These are phyloP conservation scores for Umbelopsis ramanniana DNA, from an alignment of 192 early-diverging fungal species.

Conservation along the genomic window DNA sequence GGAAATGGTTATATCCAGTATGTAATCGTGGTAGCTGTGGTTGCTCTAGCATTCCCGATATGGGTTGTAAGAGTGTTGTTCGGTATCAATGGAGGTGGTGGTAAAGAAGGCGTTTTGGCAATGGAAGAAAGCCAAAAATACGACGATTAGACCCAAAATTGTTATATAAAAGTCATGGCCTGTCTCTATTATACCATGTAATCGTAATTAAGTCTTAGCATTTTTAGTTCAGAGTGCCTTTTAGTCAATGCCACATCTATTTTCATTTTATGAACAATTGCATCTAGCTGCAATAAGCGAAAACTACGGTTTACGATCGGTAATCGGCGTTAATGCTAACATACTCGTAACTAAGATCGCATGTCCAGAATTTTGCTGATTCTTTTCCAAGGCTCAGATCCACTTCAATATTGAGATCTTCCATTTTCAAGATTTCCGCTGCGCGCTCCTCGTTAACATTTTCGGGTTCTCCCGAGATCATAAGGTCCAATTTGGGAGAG, in stretches of 20 bases:
- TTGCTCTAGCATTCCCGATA: slow-evolving; percentile 6
- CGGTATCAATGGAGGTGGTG: slow-evolving; percentile 11
- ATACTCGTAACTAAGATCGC: slow-evolving; percentile 94
- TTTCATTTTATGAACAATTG: not conserved
- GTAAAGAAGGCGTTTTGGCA: not conserved
- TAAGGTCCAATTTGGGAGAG: slow-evolving; percentile 64
- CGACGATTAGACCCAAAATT: not conserved
- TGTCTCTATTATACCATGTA: too few relatives aligned
- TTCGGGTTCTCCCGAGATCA: slow-evolving; percentile 81
- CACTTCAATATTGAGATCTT: slow-evolving; percentile 83
- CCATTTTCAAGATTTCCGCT: slow-evolving; percentile 78
- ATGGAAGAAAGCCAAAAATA: not conserved
- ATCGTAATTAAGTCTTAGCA: too few relatives aligned
- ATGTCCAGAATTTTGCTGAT: slow-evolving; percentile 89
- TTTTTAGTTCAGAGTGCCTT: too few relatives aligned
- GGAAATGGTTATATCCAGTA: not conserved
- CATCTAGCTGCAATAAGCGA: not conserved
- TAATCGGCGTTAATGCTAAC: slow-evolving; percentile 95
- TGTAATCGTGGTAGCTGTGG: not conserved
- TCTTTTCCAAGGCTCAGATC: slow-evolving; percentile 77
- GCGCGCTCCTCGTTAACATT: slow-evolving; percentile 84
- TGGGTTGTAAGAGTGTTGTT: slow-evolving; percentile 6
- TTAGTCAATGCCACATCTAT: not conserved
- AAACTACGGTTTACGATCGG: slow-evolving; percentile 53
- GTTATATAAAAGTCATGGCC: not conserved